Evolutionary conservation across 306 rosid genomes (phyloP).

Genomic region (Phaseolus lunatus): DNA sequence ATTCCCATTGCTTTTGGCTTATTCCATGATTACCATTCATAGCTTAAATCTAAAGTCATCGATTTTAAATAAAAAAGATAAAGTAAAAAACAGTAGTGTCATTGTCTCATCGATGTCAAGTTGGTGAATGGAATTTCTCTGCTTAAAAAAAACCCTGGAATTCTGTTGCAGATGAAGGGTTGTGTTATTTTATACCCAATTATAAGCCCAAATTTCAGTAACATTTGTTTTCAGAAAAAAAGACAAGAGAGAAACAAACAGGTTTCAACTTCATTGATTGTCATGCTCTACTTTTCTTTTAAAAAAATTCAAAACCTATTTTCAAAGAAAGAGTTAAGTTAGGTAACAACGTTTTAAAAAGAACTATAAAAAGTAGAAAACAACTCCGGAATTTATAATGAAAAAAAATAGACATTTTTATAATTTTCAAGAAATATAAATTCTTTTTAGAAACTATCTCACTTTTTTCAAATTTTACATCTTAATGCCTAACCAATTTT

Average conservation of each 20-base stretch:
- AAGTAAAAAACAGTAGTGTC: background rate
- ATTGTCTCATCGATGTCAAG: background rate
- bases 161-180: background rate
- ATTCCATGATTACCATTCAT: conserved; percentile 35
- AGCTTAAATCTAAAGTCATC: conserved; percentile 13
- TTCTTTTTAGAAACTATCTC: no score
- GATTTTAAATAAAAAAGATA: background rate
- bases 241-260: background rate
- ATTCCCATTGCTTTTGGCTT: conserved; percentile 6
- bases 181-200: background rate
- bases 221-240: background rate
- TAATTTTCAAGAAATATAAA: no score
- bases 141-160: background rate
- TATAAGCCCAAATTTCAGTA: background rate
- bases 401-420: no score
- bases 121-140: background rate
- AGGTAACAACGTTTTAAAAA: background rate
- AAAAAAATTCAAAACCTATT: background rate
- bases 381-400: background rate
- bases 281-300: background rate
- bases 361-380: background rate
- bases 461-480: background rate
- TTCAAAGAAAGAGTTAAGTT: background rate
- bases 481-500: background rate
- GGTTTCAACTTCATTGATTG: background rate